These are phyloP conservation scores for Ogataea ramenticola DNA, from an alignment of 805 yeast genomes.

Conservation along the genomic window DNA sequence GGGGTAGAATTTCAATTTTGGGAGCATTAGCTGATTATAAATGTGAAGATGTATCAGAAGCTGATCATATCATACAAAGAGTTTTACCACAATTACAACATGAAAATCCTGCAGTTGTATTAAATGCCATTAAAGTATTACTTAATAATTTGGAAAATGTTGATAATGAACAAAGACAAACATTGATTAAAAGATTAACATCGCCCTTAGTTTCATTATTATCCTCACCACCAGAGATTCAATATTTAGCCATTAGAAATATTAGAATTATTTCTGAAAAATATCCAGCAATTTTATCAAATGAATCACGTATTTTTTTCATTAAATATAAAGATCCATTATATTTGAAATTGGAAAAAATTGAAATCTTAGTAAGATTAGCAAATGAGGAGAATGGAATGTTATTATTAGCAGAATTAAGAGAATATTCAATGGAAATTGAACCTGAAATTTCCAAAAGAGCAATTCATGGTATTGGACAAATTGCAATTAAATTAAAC, in stretches of 20 bases:
- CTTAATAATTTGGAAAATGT: conserved; percentile 56
- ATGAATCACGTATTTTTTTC: conserved; percentile 83
- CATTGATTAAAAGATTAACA: conserved; percentile 59
- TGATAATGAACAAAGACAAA: conserved; percentile 27
- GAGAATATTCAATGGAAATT: conserved; percentile 79
- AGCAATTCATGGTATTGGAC: conserved; percentile 62
- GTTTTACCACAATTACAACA: conserved; percentile 94
- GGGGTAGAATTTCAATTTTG: conserved; percentile 93
- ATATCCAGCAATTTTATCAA: conserved; percentile 70
- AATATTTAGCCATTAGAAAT: conserved; percentile 86
- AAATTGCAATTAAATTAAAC: conserved; percentile 59
- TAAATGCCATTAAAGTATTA: conserved; percentile 76
- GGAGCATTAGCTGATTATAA: conserved; percentile 71
- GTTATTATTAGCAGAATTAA: conserved; percentile 58
- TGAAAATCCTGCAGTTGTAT: conserved; percentile 91
- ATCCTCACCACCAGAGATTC: conserved; percentile 89
- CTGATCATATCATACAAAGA: conserved; percentile 79
- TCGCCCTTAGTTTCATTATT: conserved; percentile 85
- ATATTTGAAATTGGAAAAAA: conserved; percentile 67
- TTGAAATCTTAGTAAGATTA: conserved; percentile 66
- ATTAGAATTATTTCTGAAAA: conserved; percentile 84
- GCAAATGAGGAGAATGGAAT: conserved; percentile 54
- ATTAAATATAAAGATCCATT: conserved; percentile 82
- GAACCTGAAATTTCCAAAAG: conserved; percentile 71
- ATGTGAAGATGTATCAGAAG: conserved; percentile 53